Evolutionary conservation across 1,284 basidiomycete genomes (phyloP).

Genomic region (Ceratobasidium sp.): DNA sequence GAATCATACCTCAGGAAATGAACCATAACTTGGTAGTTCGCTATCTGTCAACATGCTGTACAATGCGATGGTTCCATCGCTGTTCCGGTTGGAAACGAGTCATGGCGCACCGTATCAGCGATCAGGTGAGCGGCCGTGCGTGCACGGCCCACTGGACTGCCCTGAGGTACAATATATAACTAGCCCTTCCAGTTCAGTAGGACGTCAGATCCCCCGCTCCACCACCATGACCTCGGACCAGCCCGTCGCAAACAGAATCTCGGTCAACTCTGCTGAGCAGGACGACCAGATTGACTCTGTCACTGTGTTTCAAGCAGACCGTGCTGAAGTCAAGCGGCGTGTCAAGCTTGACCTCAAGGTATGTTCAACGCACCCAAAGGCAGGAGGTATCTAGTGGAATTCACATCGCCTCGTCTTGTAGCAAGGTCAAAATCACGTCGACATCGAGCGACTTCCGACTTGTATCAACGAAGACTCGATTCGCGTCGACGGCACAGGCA

Average conservation of each 20-base stretch:
- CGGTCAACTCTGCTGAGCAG: constrained; percentile 29
- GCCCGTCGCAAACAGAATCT: constrained; percentile 12
- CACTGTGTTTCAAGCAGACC: constrained; percentile 11
- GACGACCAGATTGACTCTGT: constrained; percentile 24
- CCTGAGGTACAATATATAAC: not conserved
- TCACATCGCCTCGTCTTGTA: constrained; percentile 9
- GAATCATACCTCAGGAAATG: too few relatives aligned
- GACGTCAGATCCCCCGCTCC: not conserved
- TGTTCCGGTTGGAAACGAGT: too few relatives aligned
- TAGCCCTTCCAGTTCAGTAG: not conserved
- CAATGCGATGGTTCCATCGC: too few relatives aligned
- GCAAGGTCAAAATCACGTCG: constrained; percentile 53
- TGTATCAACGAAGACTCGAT: too few relatives aligned
- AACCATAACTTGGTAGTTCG: too few relatives aligned
- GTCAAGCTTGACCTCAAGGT: constrained; percentile 33
- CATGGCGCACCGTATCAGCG: too few relatives aligned
- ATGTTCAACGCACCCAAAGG: not conserved
- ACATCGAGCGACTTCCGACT: too few relatives aligned
- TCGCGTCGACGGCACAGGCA: too few relatives aligned
- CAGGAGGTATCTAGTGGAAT: not conserved
- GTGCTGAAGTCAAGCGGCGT: constrained; percentile 35
- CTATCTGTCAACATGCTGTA: too few relatives aligned
- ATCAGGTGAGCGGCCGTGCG: too few relatives aligned
- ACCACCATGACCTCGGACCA: constrained; percentile 1
- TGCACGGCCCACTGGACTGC: too few relatives aligned